Conservation (phyloP, 768 basidiomycete species). For the Rhodotorula toruloides region DNA sequence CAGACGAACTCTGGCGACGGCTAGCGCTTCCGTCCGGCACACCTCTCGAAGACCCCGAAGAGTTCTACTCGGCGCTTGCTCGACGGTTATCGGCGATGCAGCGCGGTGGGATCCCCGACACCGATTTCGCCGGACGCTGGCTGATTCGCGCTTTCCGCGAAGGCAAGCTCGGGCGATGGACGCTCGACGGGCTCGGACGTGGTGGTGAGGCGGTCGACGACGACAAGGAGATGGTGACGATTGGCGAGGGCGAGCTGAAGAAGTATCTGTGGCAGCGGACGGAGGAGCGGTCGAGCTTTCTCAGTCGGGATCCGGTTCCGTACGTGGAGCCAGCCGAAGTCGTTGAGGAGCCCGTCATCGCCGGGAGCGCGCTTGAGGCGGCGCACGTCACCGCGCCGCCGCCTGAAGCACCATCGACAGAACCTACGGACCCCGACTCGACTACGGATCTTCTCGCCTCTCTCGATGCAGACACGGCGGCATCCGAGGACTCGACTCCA, state of each 20-base stretch:
- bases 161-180: conserved; percentile 45
- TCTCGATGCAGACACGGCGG: too few relatives aligned
- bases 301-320: not conserved
- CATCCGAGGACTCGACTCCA: not conserved
- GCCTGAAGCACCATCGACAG: too few relatives aligned
- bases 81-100: conserved; percentile 72
- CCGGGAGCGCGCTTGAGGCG: too few relatives aligned
- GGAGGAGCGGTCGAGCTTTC: conserved; percentile 3
- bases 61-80: conserved; percentile 67
- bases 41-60: conserved; percentile 52
- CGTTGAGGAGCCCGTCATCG: not conserved
- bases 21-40: conserved; percentile 27
- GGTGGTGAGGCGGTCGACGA: conserved; percentile 34
- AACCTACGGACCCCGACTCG: too few relatives aligned
- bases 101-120: conserved; percentile 68
- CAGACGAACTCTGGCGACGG: conserved; percentile 28
- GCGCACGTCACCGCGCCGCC: too few relatives aligned
- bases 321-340: not conserved
- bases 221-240: not conserved
- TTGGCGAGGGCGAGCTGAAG: not conserved
- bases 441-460: not conserved
- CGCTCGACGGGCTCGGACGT: conserved; percentile 40
- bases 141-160: conserved; percentile 82
- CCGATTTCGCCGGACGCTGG: conserved; percentile 66
- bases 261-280: conserved; percentile 4